Percentiles rank a stretch among this genome's conserved stretches.
Conservation (phyloP, 2,329 filamentous ascomycete species). For the Aureobasidium subglaciale region DNA sequence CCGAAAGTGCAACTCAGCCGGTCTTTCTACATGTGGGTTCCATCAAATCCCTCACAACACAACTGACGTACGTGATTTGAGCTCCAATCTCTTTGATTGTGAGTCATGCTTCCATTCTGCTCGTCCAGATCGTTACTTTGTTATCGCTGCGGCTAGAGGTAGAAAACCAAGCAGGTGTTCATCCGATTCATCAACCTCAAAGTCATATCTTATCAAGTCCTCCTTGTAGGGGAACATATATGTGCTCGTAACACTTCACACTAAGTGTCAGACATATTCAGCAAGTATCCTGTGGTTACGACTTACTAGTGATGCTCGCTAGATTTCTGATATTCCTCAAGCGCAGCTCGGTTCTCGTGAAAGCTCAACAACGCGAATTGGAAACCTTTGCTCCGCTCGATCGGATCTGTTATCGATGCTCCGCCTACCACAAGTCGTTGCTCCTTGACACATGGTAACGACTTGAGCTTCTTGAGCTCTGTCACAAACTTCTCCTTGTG, state of each 20-base stretch:
- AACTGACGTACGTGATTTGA: too few relatives aligned
- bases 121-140: background rate
- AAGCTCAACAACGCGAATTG: constrained; percentile 48
- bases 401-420: constrained; percentile 46
- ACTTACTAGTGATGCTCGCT: constrained; percentile 44
- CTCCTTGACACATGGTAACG: constrained; percentile 42
- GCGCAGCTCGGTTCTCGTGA: constrained; percentile 39
- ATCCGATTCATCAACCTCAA: constrained; percentile 42
- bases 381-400: constrained; percentile 47
- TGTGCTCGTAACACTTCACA: constrained; percentile 42
- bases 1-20: too few relatives aligned
- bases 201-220: constrained; percentile 48
- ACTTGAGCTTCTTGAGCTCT: constrained; percentile 45
- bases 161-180: constrained; percentile 20
- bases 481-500: constrained; percentile 41
- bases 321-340: constrained; percentile 48
- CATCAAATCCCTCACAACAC: too few relatives aligned
- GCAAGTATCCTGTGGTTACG: too few relatives aligned
- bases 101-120: too few relatives aligned
- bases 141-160: background rate
- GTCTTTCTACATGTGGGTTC: too few relatives aligned
- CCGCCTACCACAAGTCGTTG: constrained; percentile 47
- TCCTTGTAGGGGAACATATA: constrained; percentile 49
- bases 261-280: background rate
- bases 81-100: too few relatives aligned